Evolutionary conservation across 768 basidiomycete genomes (phyloP), one percentile per base, ranked within the genome.

Genomic region (Holtermannia corniformis): DNA sequence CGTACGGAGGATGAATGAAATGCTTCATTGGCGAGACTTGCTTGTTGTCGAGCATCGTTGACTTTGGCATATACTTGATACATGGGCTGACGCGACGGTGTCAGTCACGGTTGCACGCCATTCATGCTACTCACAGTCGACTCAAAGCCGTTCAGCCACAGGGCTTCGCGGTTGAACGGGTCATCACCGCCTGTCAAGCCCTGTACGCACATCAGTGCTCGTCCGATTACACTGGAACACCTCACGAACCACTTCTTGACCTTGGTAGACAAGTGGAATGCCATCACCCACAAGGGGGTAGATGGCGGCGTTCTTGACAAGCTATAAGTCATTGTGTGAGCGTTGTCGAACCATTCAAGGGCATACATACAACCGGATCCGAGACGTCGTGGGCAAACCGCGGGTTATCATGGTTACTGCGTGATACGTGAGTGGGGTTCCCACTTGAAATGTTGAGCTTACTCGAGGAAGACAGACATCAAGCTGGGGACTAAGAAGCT

Each of bases 281-380:
- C 74, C 74, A 42, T 75, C 74, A 43, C 52, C 61, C 24, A 71
- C 58, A 51, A 73, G 73, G 7, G 68, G 67, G 52, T 63, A 74
- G 4, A 73, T 67, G 20, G 68, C 60, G 13, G 73, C 72, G 50
- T 72, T 75, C 57, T 66, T 65, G 43, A 63, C 62, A 42, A 70
- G 57, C 64, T 64, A 28, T 12, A 10, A 19, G 11, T 27, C 2
- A 4, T 28, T 14, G 10, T 14, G 7, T 37, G 32, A 16, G 32
- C 32, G n/a, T n/a, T 13, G 16, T n/a, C 10, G 2, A 21, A 23
- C 5, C 10, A 23, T 12, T 44, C 13, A 28, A 3, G 3, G 4
- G 5, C 16, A 40, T n/a, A 60, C 64, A 52, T 45, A 65, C 67
- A 11, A 51, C 60, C 11, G 51, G 51, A 56, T 72, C 67, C 3